Evolutionary conservation across 1,284 basidiomycete species (phyloP), one percentile per base, ranked within the genome.

Genomic region (Tilletia indica): DNA sequence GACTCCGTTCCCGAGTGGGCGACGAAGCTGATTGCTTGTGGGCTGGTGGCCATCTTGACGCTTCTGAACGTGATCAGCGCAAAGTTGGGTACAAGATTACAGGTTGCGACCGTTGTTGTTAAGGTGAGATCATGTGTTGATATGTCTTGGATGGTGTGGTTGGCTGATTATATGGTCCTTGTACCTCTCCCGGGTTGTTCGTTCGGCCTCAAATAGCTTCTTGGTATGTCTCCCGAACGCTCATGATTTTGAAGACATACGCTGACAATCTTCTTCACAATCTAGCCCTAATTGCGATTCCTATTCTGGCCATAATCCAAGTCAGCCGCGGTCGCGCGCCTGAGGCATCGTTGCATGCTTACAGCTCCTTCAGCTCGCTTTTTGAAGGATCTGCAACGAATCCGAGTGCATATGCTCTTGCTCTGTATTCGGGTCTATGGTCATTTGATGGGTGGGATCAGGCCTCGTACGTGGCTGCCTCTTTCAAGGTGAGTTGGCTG

Each of bases 371-470:
- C 2, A 16, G 70, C 11, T 48, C 47, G 19, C 81, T 93, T 19
- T 97, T 97, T 78, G 86, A 87, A 6, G 90, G 89, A 2, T 91
- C 93, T 3, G 92, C 91, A 70, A 88, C 83, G 6, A 91, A 91
- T 72, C 91, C 93, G 0, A 91, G 93, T 2, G 87, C 90, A 2
- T 99, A 94, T 85, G 94, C 96, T 3, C 87, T 99, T 12, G 97
- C 96, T 0, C 86, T 98, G 3, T 99, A 98, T 85, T 96, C 93
- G 12, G 94, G 94, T 0, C 86, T 99, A 1, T 99, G 94, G 94
- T 94, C 94, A 1, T 94, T 93, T 79, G 93, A 95, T 83, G 94
- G 95, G 0, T 97, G 94, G 93, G 93, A 94, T 67, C 84, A 86
- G 54, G 89, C 89, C 19, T 84, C 83, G 83, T 97, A 92, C 77